phyloP scores from a whole-genome alignment of 1,284 basidiomycete species.

The Apiotrichum domesticum region DNA sequence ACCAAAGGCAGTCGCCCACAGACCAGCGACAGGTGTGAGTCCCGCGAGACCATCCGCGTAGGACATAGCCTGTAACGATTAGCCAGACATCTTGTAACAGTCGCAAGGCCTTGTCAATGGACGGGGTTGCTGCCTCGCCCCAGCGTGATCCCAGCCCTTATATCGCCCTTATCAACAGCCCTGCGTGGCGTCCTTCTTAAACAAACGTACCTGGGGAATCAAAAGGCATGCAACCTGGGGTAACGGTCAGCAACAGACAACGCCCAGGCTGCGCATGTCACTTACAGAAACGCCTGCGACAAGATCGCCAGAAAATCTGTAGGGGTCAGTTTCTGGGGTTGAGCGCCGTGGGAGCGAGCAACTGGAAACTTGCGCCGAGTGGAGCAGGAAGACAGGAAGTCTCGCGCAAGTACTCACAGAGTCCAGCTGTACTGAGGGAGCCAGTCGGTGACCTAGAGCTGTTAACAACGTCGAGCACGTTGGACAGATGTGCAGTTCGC shows the following conservation, averaged over 20 bases:
- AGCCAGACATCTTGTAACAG: not conserved
- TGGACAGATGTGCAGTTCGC: no score
- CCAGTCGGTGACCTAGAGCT: slow-evolving; percentile 54
- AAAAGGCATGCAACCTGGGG: slow-evolving; percentile 69
- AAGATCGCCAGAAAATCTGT: slow-evolving; percentile 70
- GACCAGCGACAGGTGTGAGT: slow-evolving; percentile 70
- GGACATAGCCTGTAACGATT: slow-evolving; percentile 57
- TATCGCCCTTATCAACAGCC: no score
- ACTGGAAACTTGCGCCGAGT: not conserved
- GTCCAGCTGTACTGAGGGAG: slow-evolving; percentile 72
- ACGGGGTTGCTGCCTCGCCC: no score
- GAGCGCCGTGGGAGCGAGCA: not conserved
- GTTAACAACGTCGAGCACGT: not conserved
- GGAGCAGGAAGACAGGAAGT: not conserved
- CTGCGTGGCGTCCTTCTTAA: not conserved
- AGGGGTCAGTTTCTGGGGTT: not conserved
- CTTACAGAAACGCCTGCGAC: slow-evolving; percentile 69
- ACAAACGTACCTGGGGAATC: slow-evolving; percentile 64
- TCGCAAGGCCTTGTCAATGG: not conserved
- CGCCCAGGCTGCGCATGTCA: not conserved
- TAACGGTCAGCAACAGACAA: slow-evolving; percentile 4
- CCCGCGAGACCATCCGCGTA: slow-evolving; percentile 82
- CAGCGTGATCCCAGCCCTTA: no score
- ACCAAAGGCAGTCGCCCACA: slow-evolving; percentile 78
- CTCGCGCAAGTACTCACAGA: slow-evolving; percentile 54